Percentiles rank a stretch among this genome's conserved stretches.
phyloP scores from a whole-genome alignment of 805 yeast genomes.

The Saturnispora sekii region DNA sequence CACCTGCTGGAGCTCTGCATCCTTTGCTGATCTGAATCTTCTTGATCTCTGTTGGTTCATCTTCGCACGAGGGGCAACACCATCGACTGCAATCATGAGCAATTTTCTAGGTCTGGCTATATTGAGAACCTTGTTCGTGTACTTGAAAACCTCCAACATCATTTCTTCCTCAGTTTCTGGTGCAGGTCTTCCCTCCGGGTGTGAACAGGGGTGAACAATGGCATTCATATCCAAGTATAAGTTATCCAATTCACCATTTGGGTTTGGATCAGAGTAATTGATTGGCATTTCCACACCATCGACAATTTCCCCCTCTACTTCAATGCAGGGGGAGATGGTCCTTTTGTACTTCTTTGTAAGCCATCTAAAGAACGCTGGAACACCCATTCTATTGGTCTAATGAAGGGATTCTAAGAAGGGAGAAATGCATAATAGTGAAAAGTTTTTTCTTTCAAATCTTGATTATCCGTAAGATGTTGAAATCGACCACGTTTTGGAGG shows the following conservation, averaged over 20 bases:
- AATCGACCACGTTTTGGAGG: constrained; percentile 1
- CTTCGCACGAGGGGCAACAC: constrained; percentile 97
- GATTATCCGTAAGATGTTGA: constrained; percentile 1
- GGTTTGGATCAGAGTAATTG: constrained; percentile 66
- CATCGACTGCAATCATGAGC: constrained; percentile 93
- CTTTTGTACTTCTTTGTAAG: constrained; percentile 87
- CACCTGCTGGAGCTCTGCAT: constrained; percentile 70
- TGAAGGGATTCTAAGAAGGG: background rate
- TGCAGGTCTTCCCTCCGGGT: constrained; percentile 92
- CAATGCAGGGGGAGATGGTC: constrained; percentile 82
- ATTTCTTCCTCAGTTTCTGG: constrained; percentile 96
- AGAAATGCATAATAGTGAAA: constrained; percentile 1
- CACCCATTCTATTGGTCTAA: constrained; percentile 55
- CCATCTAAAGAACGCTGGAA: constrained; percentile 97
- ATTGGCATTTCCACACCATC: constrained; percentile 59
- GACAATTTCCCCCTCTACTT: constrained; percentile 50
- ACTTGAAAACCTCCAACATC: constrained; percentile 87
- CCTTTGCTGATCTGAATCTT: constrained; percentile 85
- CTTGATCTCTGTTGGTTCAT: constrained; percentile 96
- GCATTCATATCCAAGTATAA: constrained; percentile 97
- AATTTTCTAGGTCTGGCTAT: constrained; percentile 95
- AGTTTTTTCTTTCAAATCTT: background rate
- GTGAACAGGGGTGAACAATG: constrained; percentile 98
- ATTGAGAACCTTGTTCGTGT: constrained; percentile 82
- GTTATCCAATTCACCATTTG: constrained; percentile 93